These are phyloP conservation scores for Trametes versicolor DNA, from an alignment of 1,284 basidiomycete species.

Conservation along the genomic window DNA sequence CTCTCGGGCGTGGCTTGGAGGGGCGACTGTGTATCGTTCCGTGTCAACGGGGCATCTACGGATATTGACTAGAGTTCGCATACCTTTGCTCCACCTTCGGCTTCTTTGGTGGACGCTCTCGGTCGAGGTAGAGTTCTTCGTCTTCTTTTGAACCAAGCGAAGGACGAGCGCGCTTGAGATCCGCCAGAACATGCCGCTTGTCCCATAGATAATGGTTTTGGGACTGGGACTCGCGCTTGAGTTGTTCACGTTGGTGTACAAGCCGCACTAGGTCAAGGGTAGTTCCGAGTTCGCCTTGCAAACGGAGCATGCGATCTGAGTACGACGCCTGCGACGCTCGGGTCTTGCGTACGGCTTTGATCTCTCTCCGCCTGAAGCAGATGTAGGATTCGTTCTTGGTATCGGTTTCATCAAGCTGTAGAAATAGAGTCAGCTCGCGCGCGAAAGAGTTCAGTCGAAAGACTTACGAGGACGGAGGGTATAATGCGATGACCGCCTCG, in stretches of 20 bases:
- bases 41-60: slow-evolving; percentile 18
- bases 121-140: slow-evolving; percentile 85
- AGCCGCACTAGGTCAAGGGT: slow-evolving; percentile 79
- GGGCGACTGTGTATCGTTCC: slow-evolving; percentile 50
- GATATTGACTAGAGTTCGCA: slow-evolving; percentile 33
- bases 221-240: slow-evolving; percentile 74
- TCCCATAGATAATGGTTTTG: slow-evolving; percentile 82
- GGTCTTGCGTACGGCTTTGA: slow-evolving; percentile 95
- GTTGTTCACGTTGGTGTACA: slow-evolving; percentile 76
- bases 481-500: slow-evolving; percentile 46
- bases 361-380: slow-evolving; percentile 96
- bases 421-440: background rate
- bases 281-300: slow-evolving; percentile 80
- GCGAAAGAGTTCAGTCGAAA: background rate
- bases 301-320: slow-evolving; percentile 86
- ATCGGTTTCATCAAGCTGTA: slow-evolving; percentile 91
- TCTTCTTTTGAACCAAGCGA: slow-evolving; percentile 76
- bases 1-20: slow-evolving; percentile 57
- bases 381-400: slow-evolving; percentile 94
- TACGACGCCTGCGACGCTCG: slow-evolving; percentile 89
- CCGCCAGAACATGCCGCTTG: slow-evolving; percentile 77
- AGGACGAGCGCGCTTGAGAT: slow-evolving; percentile 84
- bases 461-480: slow-evolving; percentile 45
- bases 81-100: slow-evolving; percentile 58
- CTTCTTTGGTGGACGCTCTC: slow-evolving; percentile 73